A percentile compares a stretch with the other conserved stretches of the same genome.
Conservation (phyloP, 1,284 basidiomycete genomes). For the Coniophora puteana region DNA sequence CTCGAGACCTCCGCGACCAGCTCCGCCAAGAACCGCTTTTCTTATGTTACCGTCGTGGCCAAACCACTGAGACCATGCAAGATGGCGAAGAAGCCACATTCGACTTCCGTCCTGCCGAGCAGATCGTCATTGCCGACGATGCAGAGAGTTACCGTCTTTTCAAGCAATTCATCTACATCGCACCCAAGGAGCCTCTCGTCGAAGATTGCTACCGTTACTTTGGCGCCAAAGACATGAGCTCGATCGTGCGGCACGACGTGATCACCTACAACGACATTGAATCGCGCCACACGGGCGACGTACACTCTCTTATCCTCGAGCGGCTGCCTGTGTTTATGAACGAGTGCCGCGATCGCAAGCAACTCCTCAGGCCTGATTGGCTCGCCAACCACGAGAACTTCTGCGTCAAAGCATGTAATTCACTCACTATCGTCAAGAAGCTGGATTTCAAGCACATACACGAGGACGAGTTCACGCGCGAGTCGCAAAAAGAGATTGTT, state of each 20-base stretch:
- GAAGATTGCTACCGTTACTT: constrained; percentile 19
- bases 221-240: constrained; percentile 20
- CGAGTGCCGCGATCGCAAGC: constrained; percentile 1
- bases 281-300: too few relatives aligned
- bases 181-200: constrained; percentile 19
- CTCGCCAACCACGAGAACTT: constrained; percentile 2
- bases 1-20: constrained; percentile 7
- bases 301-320: too few relatives aligned
- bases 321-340: constrained; percentile 2
- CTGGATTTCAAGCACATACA: constrained; percentile 8
- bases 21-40: constrained; percentile 14
- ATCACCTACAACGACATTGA: not conserved
- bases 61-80: not conserved
- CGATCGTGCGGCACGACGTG: constrained; percentile 14
- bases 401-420: constrained; percentile 4
- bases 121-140: constrained; percentile 17
- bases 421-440: constrained; percentile 10
- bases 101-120: constrained; percentile 9
- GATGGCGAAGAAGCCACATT: not conserved
- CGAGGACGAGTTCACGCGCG: not conserved
- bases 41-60: not conserved
- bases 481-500: not conserved
- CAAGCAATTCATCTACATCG: constrained; percentile 13
- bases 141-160: constrained; percentile 20
- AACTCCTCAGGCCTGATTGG: not conserved